These are phyloP conservation scores for Jacaranda copaia DNA, from an alignment of 257 asterid species.

Conservation along the genomic window DNA sequence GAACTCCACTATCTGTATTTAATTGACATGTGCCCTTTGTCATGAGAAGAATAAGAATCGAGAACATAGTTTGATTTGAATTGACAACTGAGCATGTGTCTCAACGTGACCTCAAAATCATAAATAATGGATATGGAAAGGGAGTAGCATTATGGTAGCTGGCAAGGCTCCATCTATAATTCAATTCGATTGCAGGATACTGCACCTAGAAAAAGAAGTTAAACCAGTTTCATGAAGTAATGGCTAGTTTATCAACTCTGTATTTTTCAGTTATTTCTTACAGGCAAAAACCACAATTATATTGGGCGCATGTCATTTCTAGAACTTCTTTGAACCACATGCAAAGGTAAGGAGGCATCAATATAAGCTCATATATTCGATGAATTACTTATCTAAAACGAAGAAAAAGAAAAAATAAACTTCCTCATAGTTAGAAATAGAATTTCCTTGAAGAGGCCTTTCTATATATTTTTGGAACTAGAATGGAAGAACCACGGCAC, in stretches of 20 bases:
- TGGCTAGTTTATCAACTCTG: not conserved
- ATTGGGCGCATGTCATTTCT: not conserved
- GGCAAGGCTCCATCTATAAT: not conserved
- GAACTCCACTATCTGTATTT: constrained; percentile 5
- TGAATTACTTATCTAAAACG: not conserved
- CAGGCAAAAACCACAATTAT: not conserved
- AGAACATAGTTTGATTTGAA: constrained; percentile 15
- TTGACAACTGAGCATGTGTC: constrained; percentile 9
- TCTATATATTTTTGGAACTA: not conserved
- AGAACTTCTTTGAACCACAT: not conserved
- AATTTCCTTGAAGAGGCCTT: not conserved
- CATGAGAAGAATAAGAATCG: constrained; percentile 6
- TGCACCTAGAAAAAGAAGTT: not conserved
- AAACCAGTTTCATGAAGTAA: constrained; percentile 13
- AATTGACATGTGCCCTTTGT: not conserved
- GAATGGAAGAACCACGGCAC: not conserved
- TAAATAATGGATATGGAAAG: not conserved
- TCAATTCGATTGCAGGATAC: not conserved
- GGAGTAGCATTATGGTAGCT: not conserved
- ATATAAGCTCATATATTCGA: not conserved
- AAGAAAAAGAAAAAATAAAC: not conserved
- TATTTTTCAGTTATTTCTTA: not conserved
- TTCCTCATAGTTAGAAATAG: not conserved
- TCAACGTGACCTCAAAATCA: constrained; percentile 3
- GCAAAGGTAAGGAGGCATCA: constrained; percentile 12